A percentile compares a stretch with the other conserved stretches of the same genome.
Conservation (phyloP, 352 stramenopile species). For the Globisporangium lucens region DNA sequence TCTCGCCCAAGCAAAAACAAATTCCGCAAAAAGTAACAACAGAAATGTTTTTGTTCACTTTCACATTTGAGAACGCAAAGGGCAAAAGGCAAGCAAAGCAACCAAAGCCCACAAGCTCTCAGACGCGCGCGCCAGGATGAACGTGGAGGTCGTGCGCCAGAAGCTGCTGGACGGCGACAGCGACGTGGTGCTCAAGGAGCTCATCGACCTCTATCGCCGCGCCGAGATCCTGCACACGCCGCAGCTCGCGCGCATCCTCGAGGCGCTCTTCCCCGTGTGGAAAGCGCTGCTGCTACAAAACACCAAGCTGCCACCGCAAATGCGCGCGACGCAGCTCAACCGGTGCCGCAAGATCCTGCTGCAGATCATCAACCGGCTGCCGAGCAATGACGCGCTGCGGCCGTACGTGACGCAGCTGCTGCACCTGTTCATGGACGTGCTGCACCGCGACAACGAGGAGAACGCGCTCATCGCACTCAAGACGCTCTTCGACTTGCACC, state of each 20-base stretch:
- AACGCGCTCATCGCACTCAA: constrained; percentile 94
- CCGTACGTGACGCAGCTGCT: constrained; percentile 93
- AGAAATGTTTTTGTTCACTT: constrained; percentile 1
- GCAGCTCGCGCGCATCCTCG: constrained; percentile 90
- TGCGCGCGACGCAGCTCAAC: constrained; percentile 73
- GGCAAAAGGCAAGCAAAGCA: neutral
- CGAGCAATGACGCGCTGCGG: constrained; percentile 93
- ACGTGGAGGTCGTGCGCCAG: constrained; percentile 85
- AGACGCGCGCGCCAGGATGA: constrained; percentile 43
- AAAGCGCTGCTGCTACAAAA: constrained; percentile 88
- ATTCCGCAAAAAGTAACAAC: neutral
- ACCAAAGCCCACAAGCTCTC: neutral
- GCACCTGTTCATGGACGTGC: constrained; percentile 90
- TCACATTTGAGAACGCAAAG: constrained; percentile 3
- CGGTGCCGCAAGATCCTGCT: constrained; percentile 91
- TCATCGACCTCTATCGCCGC: constrained; percentile 84
- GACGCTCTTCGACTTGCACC: constrained; percentile 97
- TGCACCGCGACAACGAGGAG: constrained; percentile 96
- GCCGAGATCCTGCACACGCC: constrained; percentile 87
- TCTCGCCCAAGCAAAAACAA: neutral
- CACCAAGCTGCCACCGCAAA: constrained; percentile 67
- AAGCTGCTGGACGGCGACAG: constrained; percentile 78
- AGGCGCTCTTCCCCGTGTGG: constrained; percentile 90
- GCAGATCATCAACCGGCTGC: constrained; percentile 94
- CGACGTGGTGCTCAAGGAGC: constrained; percentile 76